phyloP scores from a whole-genome alignment of 108 stramenopile genomes.

The Cyclotella distinguenda region DNA sequence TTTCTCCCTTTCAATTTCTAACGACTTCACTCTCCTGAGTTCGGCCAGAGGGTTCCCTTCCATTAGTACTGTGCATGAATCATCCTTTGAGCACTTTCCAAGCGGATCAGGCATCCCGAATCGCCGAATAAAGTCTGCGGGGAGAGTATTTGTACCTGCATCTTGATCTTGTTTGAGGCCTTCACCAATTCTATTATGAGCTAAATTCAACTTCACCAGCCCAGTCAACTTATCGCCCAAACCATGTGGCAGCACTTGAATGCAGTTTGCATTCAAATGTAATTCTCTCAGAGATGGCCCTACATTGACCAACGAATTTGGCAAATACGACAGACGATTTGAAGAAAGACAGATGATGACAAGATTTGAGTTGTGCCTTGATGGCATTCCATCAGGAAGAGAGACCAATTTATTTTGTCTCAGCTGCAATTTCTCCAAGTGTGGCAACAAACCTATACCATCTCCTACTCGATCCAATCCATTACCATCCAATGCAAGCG shows the following conservation, averaged over 20 bases:
- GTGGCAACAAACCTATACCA: constrained; percentile 33
- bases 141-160: constrained; percentile 6
- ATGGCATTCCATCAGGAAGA: constrained; percentile 42
- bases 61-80: constrained; percentile 14
- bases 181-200: constrained; percentile 46
- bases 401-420: constrained; percentile 40
- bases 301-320: constrained; percentile 22
- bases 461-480: constrained; percentile 23
- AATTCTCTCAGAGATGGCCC: constrained; percentile 40
- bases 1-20: constrained; percentile 16
- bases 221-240: constrained; percentile 20
- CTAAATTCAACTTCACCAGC: constrained; percentile 48
- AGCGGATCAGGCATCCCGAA: constrained; percentile 40
- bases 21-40: constrained; percentile 6
- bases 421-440: constrained; percentile 42
- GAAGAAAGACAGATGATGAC: constrained; percentile 56
- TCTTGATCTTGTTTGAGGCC: background rate
- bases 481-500: constrained; percentile 65
- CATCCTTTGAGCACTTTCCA: constrained; percentile 36
- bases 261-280: constrained; percentile 55
- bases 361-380: constrained; percentile 15
- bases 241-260: constrained; percentile 41
- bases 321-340: constrained; percentile 49
- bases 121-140: constrained; percentile 30
- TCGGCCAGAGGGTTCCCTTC: constrained; percentile 33